Evolutionary conservation across 495 filamentous ascomycete species (phyloP), one percentile per base, ranked within the genome.

Genomic region (Ramalina peruviana): DNA sequence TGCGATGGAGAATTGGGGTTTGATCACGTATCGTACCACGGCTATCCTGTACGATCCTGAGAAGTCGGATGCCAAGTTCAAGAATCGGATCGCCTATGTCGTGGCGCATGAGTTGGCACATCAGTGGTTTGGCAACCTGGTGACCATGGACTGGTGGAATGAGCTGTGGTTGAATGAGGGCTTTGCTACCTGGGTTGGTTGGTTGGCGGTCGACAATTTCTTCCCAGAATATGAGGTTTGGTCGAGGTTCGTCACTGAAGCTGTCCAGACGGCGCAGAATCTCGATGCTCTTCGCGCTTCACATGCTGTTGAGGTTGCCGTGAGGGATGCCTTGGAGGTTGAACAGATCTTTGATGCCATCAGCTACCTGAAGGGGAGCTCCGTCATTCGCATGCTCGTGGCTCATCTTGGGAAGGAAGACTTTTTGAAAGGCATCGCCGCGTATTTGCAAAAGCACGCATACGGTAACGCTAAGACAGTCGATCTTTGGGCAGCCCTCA

Each of bases 61-160:
- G 54, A 83, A 82, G 46, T 94, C 88, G 1, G 90, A 93, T 62
- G 79, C 85, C 33, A 76, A 79, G 20, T 94, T 87, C 64, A 88
- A 84, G 62, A 93, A 93, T 61, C 72, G 88, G 36, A 83, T 98
- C 46, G 90, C 89, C 17, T 95, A 98, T 55, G 88, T 96, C 27
- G 88, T 96, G 17, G 85, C 87, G 6, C 88, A 94, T 64, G 69
- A 98, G 61, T 70, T 98, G 41, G 92, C 92, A 26, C 92, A 98
- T 65, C 92, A 97, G 68, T 98, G 92, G 92, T 98, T 96, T 60
- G 92, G 92, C 27, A 95, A 98, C 61, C 77, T 96, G 16, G 92
- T 96, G 16, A 77, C 73, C 2, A 74, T 77, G 70, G 77, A 81
- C 56, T 84, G 79, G 77, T 96, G 92, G 92, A 88, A 83, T 62